Conservation (phyloP, 1,139 yeast species). For the Kodamaea derodonti region DNA sequence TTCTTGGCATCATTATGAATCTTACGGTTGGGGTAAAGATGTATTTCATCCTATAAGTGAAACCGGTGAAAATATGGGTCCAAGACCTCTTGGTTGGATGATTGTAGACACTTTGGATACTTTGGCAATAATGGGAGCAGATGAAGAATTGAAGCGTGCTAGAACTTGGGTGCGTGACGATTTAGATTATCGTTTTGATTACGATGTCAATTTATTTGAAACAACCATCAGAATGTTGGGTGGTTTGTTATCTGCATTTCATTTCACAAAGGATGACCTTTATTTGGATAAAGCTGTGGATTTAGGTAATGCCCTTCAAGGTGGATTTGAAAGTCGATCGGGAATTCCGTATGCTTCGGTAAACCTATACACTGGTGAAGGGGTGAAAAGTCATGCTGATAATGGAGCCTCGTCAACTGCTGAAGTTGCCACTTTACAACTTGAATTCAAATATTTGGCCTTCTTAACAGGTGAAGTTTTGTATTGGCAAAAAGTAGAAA, state of each 20-base stretch:
- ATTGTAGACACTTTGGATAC: slow-evolving; percentile 89
- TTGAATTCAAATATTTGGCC: slow-evolving; percentile 83
- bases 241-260: slow-evolving; percentile 80
- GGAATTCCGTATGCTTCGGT: slow-evolving; percentile 80
- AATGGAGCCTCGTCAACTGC: slow-evolving; percentile 78
- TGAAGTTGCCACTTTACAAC: slow-evolving; percentile 82
- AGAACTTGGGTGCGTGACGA: slow-evolving; percentile 69
- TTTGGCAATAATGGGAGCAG: slow-evolving; percentile 72
- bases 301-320: slow-evolving; percentile 60
- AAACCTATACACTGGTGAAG: slow-evolving; percentile 63
- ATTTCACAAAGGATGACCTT: slow-evolving; percentile 64
- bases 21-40: slow-evolving; percentile 82
- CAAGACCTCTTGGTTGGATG: slow-evolving; percentile 89
- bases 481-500: slow-evolving; percentile 78
- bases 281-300: slow-evolving; percentile 78
- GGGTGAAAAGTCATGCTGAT: slow-evolving; percentile 60
- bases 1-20: slow-evolving; percentile 76
- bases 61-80: slow-evolving; percentile 74
- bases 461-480: slow-evolving; percentile 72
- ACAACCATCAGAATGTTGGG: slow-evolving; percentile 94
- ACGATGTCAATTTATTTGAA: slow-evolving; percentile 81
- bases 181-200: slow-evolving; percentile 52
- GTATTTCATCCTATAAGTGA: slow-evolving; percentile 58
- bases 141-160: slow-evolving; percentile 62
- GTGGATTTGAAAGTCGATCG: slow-evolving; percentile 59